Conservation (phyloP, 441 rosid genomes). For the Hura crepitans region DNA sequence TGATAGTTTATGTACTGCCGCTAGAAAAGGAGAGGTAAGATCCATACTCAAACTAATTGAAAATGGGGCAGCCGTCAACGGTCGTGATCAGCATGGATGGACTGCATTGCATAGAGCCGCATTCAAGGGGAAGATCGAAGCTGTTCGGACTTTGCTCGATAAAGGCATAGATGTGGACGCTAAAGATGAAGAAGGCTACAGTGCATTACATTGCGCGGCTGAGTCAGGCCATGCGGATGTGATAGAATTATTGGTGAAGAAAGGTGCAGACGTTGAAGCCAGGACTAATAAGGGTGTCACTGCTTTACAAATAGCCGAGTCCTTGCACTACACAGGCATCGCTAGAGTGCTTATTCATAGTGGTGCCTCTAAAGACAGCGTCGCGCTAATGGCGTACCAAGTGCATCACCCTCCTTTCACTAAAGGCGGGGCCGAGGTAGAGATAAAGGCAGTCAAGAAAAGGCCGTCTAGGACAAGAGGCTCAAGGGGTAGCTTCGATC, state of each 20-base stretch:
- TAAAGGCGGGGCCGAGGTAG: constrained; percentile 20
- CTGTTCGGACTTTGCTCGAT: constrained; percentile 38
- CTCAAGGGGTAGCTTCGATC: constrained; percentile 38
- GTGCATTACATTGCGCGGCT: constrained; percentile 57
- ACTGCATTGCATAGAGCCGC: constrained; percentile 60
- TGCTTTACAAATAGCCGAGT: constrained; percentile 50
- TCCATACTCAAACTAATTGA: constrained; percentile 34
- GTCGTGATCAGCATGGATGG: constrained; percentile 64
- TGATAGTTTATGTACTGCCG: constrained; percentile 42
- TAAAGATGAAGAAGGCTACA: constrained; percentile 61
- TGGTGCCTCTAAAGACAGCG: constrained; percentile 36
- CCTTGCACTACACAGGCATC: constrained; percentile 48
- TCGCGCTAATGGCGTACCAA: neutral
- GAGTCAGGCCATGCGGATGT: constrained; percentile 52
- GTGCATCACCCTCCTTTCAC: constrained; percentile 5
- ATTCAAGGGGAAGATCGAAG: constrained; percentile 48
- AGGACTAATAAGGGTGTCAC: constrained; percentile 47
- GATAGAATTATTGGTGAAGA: constrained; percentile 50
- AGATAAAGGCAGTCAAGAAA: constrained; percentile 30
- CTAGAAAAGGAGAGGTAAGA: constrained; percentile 50
- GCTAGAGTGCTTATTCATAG: constrained; percentile 40
- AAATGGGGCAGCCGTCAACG: constrained; percentile 46
- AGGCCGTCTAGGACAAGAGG: constrained; percentile 27
- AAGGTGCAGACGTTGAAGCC: constrained; percentile 46
- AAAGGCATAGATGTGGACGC: constrained; percentile 53